Percentiles rank a stretch among this genome's conserved stretches.
phyloP scores from a whole-genome alignment of 352 stramenopile genomes.

The Pythium utonaiense region DNA sequence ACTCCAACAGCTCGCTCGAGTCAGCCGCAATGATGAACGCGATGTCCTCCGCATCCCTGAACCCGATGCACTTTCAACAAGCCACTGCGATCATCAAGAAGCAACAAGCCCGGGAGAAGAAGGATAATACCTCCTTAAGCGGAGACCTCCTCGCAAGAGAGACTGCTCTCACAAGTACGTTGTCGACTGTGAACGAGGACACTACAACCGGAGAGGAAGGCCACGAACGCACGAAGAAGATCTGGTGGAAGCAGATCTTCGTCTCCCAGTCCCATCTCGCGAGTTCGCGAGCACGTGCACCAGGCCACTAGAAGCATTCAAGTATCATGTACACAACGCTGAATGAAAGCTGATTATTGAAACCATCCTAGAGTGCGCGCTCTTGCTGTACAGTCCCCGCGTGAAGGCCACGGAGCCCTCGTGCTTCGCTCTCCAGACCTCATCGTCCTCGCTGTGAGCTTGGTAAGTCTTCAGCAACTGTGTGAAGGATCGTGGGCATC shows the following conservation, averaged over 20 bases:
- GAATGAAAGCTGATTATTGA: not conserved
- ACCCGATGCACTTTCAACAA: not conserved
- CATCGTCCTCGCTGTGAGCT: too few relatives aligned
- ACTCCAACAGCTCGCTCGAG: not conserved
- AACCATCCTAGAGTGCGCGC: not conserved
- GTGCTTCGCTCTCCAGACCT: too few relatives aligned
- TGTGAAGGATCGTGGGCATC: too few relatives aligned
- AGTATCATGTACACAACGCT: not conserved
- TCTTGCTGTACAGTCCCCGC: too few relatives aligned
- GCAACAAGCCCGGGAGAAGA: not conserved
- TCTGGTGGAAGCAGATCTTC: conserved; percentile 11
- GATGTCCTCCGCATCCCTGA: not conserved
- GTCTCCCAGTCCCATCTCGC: conserved; percentile 7
- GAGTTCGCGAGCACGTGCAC: not conserved
- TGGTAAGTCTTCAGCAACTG: too few relatives aligned
- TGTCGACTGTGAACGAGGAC: not conserved
- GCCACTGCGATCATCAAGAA: not conserved
- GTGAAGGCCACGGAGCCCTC: too few relatives aligned
- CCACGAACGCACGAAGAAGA: not conserved
- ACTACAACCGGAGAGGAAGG: not conserved
- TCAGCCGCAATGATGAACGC: not conserved
- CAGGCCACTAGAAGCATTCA: not conserved
- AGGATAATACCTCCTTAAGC: not conserved
- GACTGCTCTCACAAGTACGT: not conserved
- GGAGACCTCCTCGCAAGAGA: not conserved